Base-by-base conservation (phyloP, 352 stramenopile species). In the Phytophthora macrochlamydospora region DNA sequence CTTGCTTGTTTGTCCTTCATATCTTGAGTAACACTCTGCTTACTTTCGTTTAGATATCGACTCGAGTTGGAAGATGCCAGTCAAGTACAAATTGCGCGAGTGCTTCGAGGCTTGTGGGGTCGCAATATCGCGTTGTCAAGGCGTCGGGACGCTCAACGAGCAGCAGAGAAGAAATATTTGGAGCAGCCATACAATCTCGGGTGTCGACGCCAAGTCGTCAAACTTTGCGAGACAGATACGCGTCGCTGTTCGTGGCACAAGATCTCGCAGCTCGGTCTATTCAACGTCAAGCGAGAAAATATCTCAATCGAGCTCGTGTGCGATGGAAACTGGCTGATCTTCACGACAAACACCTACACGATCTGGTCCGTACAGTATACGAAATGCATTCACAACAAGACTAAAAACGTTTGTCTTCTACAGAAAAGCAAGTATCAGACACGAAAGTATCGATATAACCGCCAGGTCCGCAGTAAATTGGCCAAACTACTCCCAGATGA, bases 361-460 rank as follows among this genome's bases (percentile, higher is more conserved):
- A 85, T 0, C 65, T 93, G 7, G 76, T 87, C n/a, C 51, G 74
- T 76, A 5, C 33, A 48, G 13, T n/a, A 13, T 18, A 32, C 31
- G 14, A 13, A 54, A 18, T 54, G 48, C 35, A n/a, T 13, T 29
- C 33, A 4, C 14, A 32, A 8, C 2, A 30, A 57, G 32, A 45
- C 18, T 44, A 35, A 14, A 1, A 29, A 58, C 11, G 28, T 50
- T 13, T 4, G 24, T 5, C 14, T 61, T 28, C 28, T 6, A 48
- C 44, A 85, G 76, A 75, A 58, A 65, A 73, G 64, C 67, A 91
- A 91, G 53, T 59, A 82, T 24, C 61, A 62, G 28, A 90, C 83
- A 35, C 74, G 67, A n/a, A 91, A 90, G 69, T 91, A 91, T 58
- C 80, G 75, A 9, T 90, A 89, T 76, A 87, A 89, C 33, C 71